Conservation (phyloP, 306 rosid species). For the Cicer arietinum region DNA sequence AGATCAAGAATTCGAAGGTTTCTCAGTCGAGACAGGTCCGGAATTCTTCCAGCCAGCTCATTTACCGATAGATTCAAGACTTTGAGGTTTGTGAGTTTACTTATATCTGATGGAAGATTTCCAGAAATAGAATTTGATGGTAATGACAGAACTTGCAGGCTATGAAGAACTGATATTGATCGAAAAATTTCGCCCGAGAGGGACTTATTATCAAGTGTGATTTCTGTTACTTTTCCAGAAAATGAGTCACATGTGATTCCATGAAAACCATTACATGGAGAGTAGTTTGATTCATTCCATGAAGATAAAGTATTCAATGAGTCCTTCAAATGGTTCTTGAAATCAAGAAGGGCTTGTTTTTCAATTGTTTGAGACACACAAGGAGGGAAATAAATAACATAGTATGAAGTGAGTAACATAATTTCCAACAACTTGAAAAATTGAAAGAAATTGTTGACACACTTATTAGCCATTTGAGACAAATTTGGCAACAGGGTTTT, state of each 20-base stretch:
- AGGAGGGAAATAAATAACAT: constrained; percentile 54
- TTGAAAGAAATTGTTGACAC: background rate
- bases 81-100: constrained; percentile 56
- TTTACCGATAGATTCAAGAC: constrained; percentile 73
- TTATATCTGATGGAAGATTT: constrained; percentile 63
- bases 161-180: constrained; percentile 59
- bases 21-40: constrained; percentile 71
- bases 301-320: constrained; percentile 60
- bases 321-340: constrained; percentile 76
- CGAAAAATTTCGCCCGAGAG: constrained; percentile 75
- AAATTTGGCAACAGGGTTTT: constrained; percentile 36
- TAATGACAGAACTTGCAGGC: constrained; percentile 61
- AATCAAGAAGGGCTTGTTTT: constrained; percentile 63
- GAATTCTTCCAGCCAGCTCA: constrained; percentile 62
- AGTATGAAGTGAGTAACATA: constrained; percentile 32
- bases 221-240: constrained; percentile 61
- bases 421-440: constrained; percentile 38
- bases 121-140: constrained; percentile 70
- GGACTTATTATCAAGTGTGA: constrained; percentile 64
- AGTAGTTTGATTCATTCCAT: constrained; percentile 61
- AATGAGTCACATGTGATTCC: constrained; percentile 68
- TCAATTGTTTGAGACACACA: constrained; percentile 55
- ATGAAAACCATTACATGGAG: constrained; percentile 62
- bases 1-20: constrained; percentile 73
- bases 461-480: constrained; percentile 57